Conservation (phyloP, 2,329 filamentous ascomycete genomes). For the Scleromitrula shiraiana region DNA sequence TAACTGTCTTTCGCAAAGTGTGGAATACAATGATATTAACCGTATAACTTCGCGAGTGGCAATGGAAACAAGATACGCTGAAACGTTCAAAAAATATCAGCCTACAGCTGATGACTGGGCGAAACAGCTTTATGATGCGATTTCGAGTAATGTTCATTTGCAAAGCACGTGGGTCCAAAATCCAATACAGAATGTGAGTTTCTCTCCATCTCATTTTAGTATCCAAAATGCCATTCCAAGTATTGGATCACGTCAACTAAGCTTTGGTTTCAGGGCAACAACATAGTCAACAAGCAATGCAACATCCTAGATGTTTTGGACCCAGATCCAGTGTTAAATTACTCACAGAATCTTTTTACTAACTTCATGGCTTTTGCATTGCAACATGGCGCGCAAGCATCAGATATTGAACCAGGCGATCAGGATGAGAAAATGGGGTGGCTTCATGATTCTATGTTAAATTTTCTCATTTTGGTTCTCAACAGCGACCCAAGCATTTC, state of each 20-base stretch:
- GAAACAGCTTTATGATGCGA: not conserved
- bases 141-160: not conserved
- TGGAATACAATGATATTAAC: not conserved
- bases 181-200: not conserved
- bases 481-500: not conserved
- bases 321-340: not conserved
- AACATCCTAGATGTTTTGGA: not conserved
- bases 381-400: not conserved
- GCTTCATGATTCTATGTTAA: not conserved
- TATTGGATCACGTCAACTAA: not conserved
- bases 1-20: not conserved
- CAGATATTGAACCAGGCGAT: not conserved
- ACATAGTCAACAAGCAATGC: not conserved
- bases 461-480: not conserved
- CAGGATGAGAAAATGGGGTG: not conserved
- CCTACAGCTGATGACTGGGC: not conserved
- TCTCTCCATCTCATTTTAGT: not conserved
- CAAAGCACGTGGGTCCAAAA: not conserved
- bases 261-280: not conserved
- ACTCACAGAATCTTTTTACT: not conserved
- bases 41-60: not conserved
- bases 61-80: not conserved
- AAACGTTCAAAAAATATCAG: not conserved
- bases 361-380: not conserved
- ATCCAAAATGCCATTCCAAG: not conserved